These are phyloP conservation scores for Pulveroboletus ravenelii DNA, from an alignment of 768 basidiomycete genomes.

Conservation along the genomic window DNA sequence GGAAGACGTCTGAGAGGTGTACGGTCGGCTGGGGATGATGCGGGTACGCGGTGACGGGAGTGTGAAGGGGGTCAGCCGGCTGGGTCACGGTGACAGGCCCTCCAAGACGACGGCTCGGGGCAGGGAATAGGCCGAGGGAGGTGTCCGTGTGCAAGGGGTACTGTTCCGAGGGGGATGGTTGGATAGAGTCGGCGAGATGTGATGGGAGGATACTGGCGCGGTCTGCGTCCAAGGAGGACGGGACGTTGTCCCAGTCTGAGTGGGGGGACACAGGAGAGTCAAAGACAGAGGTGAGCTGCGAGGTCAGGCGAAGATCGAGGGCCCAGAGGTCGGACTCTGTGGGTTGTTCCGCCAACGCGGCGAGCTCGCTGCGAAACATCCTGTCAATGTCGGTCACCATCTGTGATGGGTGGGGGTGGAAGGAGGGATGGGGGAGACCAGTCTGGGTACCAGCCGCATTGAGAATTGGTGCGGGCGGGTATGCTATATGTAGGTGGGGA, in stretches of 20 bases:
- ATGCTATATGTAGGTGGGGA: conserved; percentile 1
- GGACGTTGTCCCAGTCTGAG: conserved; percentile 1
- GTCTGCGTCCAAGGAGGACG: neutral
- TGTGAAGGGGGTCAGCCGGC: neutral
- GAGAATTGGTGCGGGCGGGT: conserved; percentile 4
- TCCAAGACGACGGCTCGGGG: conserved; percentile 5
- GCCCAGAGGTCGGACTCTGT: conserved; percentile 7
- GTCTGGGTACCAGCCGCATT: conserved; percentile 13
- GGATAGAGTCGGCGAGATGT: neutral
- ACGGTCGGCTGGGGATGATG: conserved; percentile 18
- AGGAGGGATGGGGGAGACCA: neutral
- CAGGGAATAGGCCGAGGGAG: conserved; percentile 12
- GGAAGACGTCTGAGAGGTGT: conserved; percentile 19
- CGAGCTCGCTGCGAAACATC: conserved; percentile 21
- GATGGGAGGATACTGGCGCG: neutral
- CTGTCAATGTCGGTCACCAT: conserved; percentile 21
- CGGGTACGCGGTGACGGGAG: neutral
- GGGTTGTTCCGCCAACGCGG: conserved; percentile 6
- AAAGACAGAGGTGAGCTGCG: neutral
- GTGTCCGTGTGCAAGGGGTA: neutral
- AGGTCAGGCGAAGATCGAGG: neutral
- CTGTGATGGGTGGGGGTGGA: neutral
- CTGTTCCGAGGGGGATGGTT: neutral
- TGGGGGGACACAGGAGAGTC: neutral
- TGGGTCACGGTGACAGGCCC: neutral